Evolutionary conservation across 768 basidiomycete genomes (phyloP).

Genomic region (Xanthoconium stramineum): DNA sequence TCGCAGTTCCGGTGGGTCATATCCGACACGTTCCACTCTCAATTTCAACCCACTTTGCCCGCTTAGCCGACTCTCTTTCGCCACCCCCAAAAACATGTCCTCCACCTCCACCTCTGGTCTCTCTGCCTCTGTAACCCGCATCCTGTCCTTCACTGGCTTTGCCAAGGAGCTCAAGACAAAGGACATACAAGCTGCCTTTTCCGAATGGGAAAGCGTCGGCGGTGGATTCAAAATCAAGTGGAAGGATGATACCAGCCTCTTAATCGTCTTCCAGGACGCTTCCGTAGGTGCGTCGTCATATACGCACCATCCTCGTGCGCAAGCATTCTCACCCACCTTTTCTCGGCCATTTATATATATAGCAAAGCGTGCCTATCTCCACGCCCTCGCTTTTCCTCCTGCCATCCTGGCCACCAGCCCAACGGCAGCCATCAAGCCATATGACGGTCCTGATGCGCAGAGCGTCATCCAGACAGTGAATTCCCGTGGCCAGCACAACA

Average conservation of each 20-base stretch:
- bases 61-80: slow-evolving; percentile 15
- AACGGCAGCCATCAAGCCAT: slow-evolving; percentile 74
- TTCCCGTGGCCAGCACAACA: slow-evolving; percentile 60
- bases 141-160: slow-evolving; percentile 90
- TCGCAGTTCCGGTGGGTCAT: slow-evolving; percentile 6
- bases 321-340: neutral
- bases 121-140: slow-evolving; percentile 94
- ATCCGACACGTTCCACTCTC: slow-evolving; percentile 26
- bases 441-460: slow-evolving; percentile 93
- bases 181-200: slow-evolving; percentile 89
- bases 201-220: slow-evolving; percentile 78
- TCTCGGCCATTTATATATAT: neutral
- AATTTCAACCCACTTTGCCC: slow-evolving; percentile 10
- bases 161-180: slow-evolving; percentile 95
- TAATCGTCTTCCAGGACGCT: slow-evolving; percentile 93
- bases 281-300: slow-evolving; percentile 66
- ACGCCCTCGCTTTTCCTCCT: slow-evolving; percentile 81
- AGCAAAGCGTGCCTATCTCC: slow-evolving; percentile 59
- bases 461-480: slow-evolving; percentile 80
- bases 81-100: slow-evolving; percentile 45
- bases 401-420: slow-evolving; percentile 55
- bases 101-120: slow-evolving; percentile 67
- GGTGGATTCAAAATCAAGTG: slow-evolving; percentile 99
- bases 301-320: neutral
- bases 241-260: slow-evolving; percentile 93